phyloP scores from a whole-genome alignment of 2,329 filamentous ascomycete genomes.

The Talaromyces funiculosus region DNA sequence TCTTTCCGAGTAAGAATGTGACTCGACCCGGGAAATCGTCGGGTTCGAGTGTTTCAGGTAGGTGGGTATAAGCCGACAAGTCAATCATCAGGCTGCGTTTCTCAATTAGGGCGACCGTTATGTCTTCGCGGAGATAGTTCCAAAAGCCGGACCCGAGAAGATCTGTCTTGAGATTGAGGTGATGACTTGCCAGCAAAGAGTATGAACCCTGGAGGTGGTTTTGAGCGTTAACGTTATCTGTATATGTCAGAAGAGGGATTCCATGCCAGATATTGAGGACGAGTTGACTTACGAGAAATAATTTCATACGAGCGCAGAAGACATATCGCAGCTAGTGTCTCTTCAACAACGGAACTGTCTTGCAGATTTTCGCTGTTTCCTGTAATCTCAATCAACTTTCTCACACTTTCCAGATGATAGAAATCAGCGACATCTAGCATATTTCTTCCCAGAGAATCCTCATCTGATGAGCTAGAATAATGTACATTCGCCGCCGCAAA shows the following conservation, averaged over 20 bases:
- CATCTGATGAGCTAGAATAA: conserved; percentile 19
- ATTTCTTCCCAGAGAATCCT: not conserved
- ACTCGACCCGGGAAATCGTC: conserved; percentile 39
- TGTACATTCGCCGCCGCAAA: conserved; percentile 41
- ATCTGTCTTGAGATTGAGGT: conserved; percentile 18
- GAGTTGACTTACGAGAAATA: conserved; percentile 32
- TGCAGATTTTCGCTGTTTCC: conserved; percentile 24
- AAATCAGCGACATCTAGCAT: conserved; percentile 27
- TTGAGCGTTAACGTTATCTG: conserved; percentile 39
- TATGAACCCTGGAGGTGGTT: conserved; percentile 45
- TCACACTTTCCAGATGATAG: conserved; percentile 40
- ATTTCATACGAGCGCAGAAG: conserved; percentile 48
- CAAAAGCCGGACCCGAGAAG: conserved; percentile 43
- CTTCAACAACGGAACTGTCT: conserved; percentile 18
- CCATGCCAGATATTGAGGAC: not conserved
- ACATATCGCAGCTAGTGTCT: conserved; percentile 45
- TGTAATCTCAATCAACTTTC: conserved; percentile 35
- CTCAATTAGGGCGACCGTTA: conserved; percentile 49
- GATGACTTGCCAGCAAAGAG: conserved; percentile 35
- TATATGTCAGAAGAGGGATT: not conserved
- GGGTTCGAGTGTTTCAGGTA: conserved; percentile 4
- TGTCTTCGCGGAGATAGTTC: conserved; percentile 51
- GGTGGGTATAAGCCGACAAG: conserved; percentile 19
- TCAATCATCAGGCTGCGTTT: conserved; percentile 40
- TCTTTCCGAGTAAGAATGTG: conserved; percentile 39